phyloP scores from a whole-genome alignment of 306 rosid species.

The Quercus cerris region DNA sequence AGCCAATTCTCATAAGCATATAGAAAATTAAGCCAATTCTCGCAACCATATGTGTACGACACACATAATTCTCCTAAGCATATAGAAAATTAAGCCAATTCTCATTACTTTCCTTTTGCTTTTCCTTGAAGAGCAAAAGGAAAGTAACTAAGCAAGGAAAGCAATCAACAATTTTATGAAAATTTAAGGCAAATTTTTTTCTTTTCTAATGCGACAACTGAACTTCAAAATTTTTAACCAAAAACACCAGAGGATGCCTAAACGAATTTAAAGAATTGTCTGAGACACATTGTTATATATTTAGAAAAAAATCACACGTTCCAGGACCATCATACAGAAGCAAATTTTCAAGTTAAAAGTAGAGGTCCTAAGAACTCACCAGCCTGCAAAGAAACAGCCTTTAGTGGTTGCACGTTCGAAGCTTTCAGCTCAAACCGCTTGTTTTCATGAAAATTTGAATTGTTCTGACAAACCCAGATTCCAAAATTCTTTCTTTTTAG shows the following conservation, averaged over 20 bases:
- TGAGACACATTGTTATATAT: background rate
- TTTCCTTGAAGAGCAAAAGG: background rate
- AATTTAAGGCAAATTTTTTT: background rate
- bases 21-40: background rate
- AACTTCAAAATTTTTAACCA: background rate
- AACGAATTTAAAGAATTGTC: background rate
- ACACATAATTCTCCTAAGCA: background rate
- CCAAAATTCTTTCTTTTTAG: background rate
- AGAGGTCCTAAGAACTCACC: constrained; percentile 43
- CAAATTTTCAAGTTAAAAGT: background rate
- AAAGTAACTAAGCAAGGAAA: background rate
- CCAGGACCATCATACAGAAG: background rate
- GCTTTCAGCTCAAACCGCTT: constrained; percentile 62
- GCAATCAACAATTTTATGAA: background rate
- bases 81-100: background rate
- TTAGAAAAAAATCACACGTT: background rate
- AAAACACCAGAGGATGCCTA: background rate
- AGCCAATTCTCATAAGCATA: background rate
- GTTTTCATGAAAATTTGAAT: constrained; percentile 23
- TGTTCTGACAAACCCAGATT: constrained; percentile 37
- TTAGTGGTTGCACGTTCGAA: constrained; percentile 65
- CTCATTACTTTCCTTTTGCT: too few relatives aligned
- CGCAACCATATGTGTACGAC: too few relatives aligned
- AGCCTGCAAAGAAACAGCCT: constrained; percentile 64
- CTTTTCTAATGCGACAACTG: background rate